Evolutionary conservation across 768 basidiomycete species (phyloP), one percentile per base, ranked within the genome.

Genomic region (Boletus speciosus): DNA sequence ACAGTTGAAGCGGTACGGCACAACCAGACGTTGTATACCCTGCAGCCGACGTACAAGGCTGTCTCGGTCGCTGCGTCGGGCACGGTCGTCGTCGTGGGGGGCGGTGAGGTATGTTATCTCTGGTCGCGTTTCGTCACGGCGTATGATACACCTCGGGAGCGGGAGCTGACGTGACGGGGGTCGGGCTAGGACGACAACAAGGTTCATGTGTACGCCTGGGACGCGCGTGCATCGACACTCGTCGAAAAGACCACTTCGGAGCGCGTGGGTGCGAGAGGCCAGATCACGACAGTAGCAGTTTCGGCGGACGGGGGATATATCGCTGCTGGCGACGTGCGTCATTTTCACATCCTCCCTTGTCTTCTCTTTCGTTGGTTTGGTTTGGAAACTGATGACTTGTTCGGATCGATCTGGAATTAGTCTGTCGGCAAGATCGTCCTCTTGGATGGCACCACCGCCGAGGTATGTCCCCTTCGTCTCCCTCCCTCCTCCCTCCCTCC

Each of bases 321-420:
- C 11, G 92, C 88, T 49, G 79, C 86, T 6, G 96, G 95, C 44
- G 93, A 98, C 71, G 93, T 95, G 61, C 71, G 90, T 32, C 4
- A 32, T 11, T 32, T 32, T 32, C 31, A 32, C 31, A 32, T 32
- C 9, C 31, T 11, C 31, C 31, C 31, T 32, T 38, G 7, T 38
- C n/a, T n/a, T n/a, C 16, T 4, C n/a, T 27, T 19, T 53, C 29
- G 21, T 15, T 35, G 27, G 16, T 47, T 32, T 37, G 11, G 6
- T 42, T 35, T 14, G 15, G 12, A 19, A 10, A 5, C 56, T 52
- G 47, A 65, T 10, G 16, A 35, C 23, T 47, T 6, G 37, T 2
- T 15, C 23, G 47, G 9, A 37, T 34, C 5, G 9, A 36, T 41
- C 19, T 38, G 23, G 39, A 1, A 25, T 19, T 59, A 96, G 92